A percentile compares a stretch with the other conserved stretches of the same genome.
These are phyloP conservation scores for Rhizopus delemar DNA, from an alignment of 371 early-diverging fungal species.

Conservation along the genomic window DNA sequence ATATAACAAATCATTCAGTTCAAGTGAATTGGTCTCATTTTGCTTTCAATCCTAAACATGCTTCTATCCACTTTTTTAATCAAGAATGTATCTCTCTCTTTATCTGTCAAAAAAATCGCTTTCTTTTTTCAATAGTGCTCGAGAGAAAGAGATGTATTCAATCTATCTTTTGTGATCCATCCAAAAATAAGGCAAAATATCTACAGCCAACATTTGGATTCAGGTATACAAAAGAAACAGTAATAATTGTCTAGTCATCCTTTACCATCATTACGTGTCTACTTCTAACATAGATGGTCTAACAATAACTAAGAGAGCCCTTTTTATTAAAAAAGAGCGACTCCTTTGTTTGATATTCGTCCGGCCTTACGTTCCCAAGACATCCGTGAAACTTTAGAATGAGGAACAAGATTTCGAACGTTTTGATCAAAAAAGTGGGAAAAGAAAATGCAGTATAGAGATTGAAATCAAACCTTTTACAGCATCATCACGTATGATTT, in stretches of 20 bases:
- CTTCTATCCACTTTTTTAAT: neutral
- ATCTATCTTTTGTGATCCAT: conserved; percentile 34
- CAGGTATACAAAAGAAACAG: conserved; percentile 27
- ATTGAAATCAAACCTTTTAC: conserved; percentile 44
- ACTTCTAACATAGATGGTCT: conserved; percentile 33
- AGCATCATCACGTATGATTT: conserved; percentile 28
- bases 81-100: conserved; percentile 5
- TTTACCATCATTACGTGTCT: conserved; percentile 39
- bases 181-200: conserved; percentile 5
- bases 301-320: conserved; percentile 30
- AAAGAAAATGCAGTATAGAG: conserved; percentile 11
- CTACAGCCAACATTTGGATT: conserved; percentile 23
- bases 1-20: conserved; percentile 5
- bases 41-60: too few species aligned
- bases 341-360: conserved; percentile 37
- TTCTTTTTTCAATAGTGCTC: conserved; percentile 6
- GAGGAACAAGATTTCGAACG: conserved; percentile 55
- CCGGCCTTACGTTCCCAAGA: conserved; percentile 52
- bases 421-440: conserved; percentile 5
- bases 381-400: conserved; percentile 26
- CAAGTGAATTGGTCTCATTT: too few species aligned
- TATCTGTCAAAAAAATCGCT: conserved; percentile 2
- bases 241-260: conserved; percentile 41
- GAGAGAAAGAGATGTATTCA: neutral
- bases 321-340: conserved; percentile 1